Percentiles rank a stretch among this genome's conserved stretches.
phyloP scores from a whole-genome alignment of 495 filamentous ascomycete species.

The Aspergillus cristatus region DNA sequence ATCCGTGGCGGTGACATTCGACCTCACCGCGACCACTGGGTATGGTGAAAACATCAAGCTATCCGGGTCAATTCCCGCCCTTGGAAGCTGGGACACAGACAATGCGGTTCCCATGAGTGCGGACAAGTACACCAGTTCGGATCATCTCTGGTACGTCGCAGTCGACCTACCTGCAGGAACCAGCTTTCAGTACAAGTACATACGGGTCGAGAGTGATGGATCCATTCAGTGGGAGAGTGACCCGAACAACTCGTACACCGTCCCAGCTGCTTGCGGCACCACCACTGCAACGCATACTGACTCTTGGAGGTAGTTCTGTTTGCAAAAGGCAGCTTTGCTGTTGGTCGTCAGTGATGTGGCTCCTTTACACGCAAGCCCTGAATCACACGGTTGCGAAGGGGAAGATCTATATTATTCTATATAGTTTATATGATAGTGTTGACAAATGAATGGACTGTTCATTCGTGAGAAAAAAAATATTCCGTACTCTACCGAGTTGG shows the following conservation, averaged over 20 bases:
- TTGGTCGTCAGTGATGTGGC: too few species aligned
- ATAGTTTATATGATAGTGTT: too few species aligned
- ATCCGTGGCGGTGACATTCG: conserved; percentile 50
- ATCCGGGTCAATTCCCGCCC: conserved; percentile 37
- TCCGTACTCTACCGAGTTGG: too few species aligned
- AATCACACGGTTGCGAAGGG: too few species aligned
- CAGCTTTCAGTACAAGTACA: conserved; percentile 56
- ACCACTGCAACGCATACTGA: conserved; percentile 3
- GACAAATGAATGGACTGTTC: too few species aligned
- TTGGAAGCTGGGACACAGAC: conserved; percentile 45
- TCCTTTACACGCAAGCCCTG: too few species aligned
- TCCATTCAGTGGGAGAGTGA: conserved; percentile 51
- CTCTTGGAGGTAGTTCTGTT: conserved; percentile 10
- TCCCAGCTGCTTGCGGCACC: conserved; percentile 32
- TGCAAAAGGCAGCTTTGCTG: too few species aligned
- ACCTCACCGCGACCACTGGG: conserved; percentile 42
- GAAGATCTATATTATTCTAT: too few species aligned
- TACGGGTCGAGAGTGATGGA: conserved; percentile 43
- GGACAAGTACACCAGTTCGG: conserved; percentile 36
- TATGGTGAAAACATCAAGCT: conserved; percentile 53
- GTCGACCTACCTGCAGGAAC: conserved; percentile 39
- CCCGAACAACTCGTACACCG: conserved; percentile 46
- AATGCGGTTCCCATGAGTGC: conserved; percentile 42
- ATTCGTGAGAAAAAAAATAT: too few species aligned
- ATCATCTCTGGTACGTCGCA: conserved; percentile 46